Evolutionary conservation across 352 stramenopile genomes (phyloP).

Genomic region (Aphanomyces stellatus): DNA sequence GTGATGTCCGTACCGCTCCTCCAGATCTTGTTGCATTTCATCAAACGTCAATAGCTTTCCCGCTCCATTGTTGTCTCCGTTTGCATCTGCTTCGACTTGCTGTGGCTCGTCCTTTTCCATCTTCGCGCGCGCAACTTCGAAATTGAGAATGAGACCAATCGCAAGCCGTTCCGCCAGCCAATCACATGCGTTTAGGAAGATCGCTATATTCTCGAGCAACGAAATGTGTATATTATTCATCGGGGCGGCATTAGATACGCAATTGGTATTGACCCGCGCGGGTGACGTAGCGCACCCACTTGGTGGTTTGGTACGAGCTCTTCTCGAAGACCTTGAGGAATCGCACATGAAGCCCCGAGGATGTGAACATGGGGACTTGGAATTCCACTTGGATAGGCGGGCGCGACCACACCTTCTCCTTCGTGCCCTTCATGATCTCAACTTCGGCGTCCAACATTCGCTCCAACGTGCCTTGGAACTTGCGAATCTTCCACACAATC

Average conservation of each 20-base stretch:
- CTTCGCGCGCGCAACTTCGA: slow-evolving; percentile 1
- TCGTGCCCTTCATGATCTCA: slow-evolving; percentile 94
- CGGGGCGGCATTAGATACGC: slow-evolving; percentile 79
- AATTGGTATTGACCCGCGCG: slow-evolving; percentile 97
- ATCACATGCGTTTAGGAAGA: too few relatives aligned
- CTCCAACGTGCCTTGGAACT: slow-evolving; percentile 94
- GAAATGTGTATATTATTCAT: background rate
- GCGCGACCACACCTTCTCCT: slow-evolving; percentile 94
- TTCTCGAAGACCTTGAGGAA: slow-evolving; percentile 99
- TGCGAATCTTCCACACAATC: slow-evolving; percentile 97
- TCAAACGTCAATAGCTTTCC: background rate
- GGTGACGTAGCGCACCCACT: slow-evolving; percentile 98
- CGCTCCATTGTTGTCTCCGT: too few relatives aligned
- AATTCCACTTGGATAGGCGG: slow-evolving; percentile 98
- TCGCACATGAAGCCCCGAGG: slow-evolving; percentile 95
- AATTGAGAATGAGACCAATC: background rate
- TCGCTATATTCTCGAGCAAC: background rate
- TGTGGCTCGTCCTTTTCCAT: too few relatives aligned
- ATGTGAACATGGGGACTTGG: slow-evolving; percentile 97
- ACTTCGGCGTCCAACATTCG: slow-evolving; percentile 93
- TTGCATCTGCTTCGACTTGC: background rate
- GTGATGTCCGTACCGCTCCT: too few relatives aligned
- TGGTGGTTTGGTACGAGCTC: slow-evolving; percentile 95
- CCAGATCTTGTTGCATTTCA: background rate
- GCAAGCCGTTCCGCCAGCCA: too few relatives aligned